phyloP scores from a whole-genome alignment of 257 asterid genomes.

The Penstemon barbatus region DNA sequence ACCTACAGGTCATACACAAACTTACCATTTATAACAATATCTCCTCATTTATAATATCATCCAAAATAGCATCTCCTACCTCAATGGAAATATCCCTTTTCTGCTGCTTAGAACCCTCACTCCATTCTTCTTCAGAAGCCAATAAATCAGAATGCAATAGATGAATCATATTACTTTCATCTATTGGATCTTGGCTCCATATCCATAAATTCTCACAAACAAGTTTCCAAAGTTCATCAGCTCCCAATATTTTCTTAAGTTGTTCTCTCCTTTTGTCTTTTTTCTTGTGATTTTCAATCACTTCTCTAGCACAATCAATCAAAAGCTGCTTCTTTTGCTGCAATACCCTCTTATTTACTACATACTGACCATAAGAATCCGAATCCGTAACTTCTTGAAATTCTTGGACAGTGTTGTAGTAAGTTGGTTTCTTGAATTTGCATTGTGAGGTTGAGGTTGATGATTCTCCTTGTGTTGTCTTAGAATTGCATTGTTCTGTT shows the following conservation, averaged over 20 bases:
- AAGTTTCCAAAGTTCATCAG: constrained; percentile 65
- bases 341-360: constrained; percentile 55
- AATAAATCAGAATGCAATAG: constrained; percentile 38
- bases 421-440: constrained; percentile 31
- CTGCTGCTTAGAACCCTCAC: constrained; percentile 26
- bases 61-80: constrained; percentile 60
- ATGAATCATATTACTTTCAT: constrained; percentile 41
- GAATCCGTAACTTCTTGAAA: constrained; percentile 5
- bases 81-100: constrained; percentile 37
- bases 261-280: constrained; percentile 33
- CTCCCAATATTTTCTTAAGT: constrained; percentile 47
- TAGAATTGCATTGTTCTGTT: constrained; percentile 31
- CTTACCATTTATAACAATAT: constrained; percentile 27
- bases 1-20: constrained; percentile 10
- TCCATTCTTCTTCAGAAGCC: constrained; percentile 47
- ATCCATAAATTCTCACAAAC: constrained; percentile 58
- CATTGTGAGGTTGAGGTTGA: constrained; percentile 31
- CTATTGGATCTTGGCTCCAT: constrained; percentile 67
- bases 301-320: constrained; percentile 62
- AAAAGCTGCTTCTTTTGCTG: constrained; percentile 54
- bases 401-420: not conserved
- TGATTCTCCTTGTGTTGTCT: constrained; percentile 30
- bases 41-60: constrained; percentile 52
- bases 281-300: constrained; percentile 45
- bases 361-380: constrained; percentile 37